Evolutionary conservation across 1,284 basidiomycete species (phyloP).

Genomic region (Violaceomyces palustris): DNA sequence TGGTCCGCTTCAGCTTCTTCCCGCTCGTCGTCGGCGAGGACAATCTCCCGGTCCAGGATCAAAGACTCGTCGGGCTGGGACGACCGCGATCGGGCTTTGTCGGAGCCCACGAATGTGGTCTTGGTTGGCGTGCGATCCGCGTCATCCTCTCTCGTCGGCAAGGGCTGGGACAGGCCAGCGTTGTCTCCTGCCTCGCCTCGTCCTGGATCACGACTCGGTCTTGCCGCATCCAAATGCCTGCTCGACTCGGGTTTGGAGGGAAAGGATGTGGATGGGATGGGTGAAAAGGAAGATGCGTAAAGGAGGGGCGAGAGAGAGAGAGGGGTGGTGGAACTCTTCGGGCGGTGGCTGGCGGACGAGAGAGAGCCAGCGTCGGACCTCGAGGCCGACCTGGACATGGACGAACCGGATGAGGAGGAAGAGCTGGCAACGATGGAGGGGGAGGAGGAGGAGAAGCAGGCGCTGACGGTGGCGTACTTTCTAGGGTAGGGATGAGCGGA

Average conservation of each 20-base stretch:
- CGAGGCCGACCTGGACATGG: no score
- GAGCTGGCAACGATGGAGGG: neutral
- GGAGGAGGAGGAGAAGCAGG: neutral
- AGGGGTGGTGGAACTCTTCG: constrained; percentile 13
- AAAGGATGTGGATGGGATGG: constrained; percentile 1
- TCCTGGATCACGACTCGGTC: neutral
- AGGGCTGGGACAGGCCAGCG: neutral
- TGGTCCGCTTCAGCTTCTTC: no score
- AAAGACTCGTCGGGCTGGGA: constrained; percentile 7
- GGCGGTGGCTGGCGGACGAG: no score
- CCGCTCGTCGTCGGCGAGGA: neutral
- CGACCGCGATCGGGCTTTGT: neutral
- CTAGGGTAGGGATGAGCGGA: constrained; percentile 17
- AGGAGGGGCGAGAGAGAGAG: constrained; percentile 3
- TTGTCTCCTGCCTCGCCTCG: neutral
- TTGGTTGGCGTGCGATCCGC: constrained; percentile 27
- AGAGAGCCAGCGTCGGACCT: no score
- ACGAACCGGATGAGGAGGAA: constrained; percentile 11
- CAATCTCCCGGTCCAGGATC: constrained; percentile 1
- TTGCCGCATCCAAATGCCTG: no score
- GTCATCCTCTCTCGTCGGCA: constrained; percentile 2
- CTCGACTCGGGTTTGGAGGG: neutral
- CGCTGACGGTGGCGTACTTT: constrained; percentile 8
- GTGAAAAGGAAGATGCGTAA: constrained; percentile 3
- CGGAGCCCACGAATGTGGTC: neutral